These are phyloP conservation scores for Backusella psychrophila DNA, from an alignment of 192 early-diverging fungal genomes.

Conservation along the genomic window DNA sequence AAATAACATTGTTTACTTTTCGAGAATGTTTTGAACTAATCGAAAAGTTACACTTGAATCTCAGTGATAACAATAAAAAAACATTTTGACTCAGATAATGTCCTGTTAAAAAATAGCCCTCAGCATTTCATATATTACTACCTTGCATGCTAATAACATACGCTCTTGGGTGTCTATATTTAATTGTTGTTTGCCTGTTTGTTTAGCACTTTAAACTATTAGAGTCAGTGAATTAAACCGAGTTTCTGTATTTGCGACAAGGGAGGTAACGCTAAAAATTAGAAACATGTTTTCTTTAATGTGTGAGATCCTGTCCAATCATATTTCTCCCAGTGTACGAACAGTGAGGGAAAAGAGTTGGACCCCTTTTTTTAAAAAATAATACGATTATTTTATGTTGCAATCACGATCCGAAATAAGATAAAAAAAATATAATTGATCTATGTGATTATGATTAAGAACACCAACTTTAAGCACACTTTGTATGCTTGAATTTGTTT, in stretches of 20 bases:
- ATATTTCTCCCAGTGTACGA: background rate
- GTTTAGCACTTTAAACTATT: background rate
- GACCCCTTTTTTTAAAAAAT: background rate
- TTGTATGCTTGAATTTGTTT: too few relatives aligned
- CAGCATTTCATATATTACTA: background rate
- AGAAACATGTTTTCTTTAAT: background rate
- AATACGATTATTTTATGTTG: background rate
- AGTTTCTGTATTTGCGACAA: background rate
- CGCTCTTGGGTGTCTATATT: background rate
- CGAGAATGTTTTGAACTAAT: background rate
- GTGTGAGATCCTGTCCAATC: background rate
- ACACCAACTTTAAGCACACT: background rate
- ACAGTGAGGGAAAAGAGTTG: background rate
- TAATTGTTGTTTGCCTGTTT: background rate
- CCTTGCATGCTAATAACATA: background rate
- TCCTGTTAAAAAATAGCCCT: background rate
- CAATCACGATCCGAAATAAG: background rate
- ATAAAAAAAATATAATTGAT: background rate
- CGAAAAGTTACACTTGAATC: background rate
- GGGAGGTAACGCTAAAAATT: background rate
- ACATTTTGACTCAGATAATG: background rate
- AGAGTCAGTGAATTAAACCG: background rate
- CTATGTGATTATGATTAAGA: background rate
- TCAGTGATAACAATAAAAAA: background rate
- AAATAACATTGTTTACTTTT: background rate